Percentiles rank a stretch among this genome's conserved stretches.
These are phyloP conservation scores for Solanum lycopersicoides DNA, from an alignment of 257 asterid species.

Conservation along the genomic window DNA sequence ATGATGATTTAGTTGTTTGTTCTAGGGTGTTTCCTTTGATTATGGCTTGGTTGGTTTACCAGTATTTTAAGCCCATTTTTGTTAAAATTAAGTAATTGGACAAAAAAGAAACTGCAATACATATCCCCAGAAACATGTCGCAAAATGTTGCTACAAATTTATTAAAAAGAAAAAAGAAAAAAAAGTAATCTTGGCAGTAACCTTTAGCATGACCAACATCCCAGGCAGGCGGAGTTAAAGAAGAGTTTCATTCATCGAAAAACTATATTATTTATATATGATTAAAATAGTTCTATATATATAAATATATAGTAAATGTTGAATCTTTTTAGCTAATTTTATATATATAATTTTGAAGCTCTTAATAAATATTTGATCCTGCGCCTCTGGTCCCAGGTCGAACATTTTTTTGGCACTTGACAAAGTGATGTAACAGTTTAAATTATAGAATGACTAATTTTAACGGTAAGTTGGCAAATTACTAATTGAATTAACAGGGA, in stretches of 20 bases:
- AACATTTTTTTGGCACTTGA: no score
- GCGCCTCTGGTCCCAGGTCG: no score
- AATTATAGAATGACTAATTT: background rate
- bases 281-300: no score
- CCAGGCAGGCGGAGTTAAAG: no score
- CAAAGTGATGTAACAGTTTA: background rate
- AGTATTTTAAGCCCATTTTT: no score
- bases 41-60: background rate
- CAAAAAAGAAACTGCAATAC: background rate
- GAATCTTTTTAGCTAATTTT: no score
- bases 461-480: background rate
- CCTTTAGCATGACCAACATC: background rate
- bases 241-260: no score
- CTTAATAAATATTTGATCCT: no score
- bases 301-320: no score
- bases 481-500: background rate
- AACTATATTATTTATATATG: no score
- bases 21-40: background rate
- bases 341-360: no score
- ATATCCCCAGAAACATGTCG: background rate
- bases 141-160: background rate
- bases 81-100: background rate
- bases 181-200: background rate
- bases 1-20: background rate
- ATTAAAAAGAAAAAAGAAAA: background rate